A percentile compares a stretch with the other conserved stretches of the same genome.
Conservation (phyloP, 2,329 filamentous ascomycete genomes). For the Nigrograna mackinnonii region DNA sequence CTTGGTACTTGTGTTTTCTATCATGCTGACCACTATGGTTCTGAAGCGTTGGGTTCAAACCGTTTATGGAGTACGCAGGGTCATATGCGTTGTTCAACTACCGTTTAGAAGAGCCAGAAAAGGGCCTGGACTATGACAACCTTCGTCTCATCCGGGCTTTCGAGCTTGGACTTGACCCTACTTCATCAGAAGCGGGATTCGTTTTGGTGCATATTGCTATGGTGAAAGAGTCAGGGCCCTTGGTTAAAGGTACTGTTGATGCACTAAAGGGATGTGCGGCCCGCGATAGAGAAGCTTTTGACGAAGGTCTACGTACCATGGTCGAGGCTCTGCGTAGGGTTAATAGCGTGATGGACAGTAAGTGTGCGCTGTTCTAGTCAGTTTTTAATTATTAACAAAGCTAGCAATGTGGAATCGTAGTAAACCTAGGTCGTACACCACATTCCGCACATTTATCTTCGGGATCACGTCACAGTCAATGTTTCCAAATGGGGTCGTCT, state of each 20-base stretch:
- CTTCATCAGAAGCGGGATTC: conserved; percentile 90
- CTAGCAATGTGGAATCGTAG: conserved; percentile 87
- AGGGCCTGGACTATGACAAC: conserved; percentile 61
- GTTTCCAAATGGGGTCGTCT: conserved; percentile 91
- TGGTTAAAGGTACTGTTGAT: conserved; percentile 73
- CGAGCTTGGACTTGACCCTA: conserved; percentile 83
- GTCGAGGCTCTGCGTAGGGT: conserved; percentile 69
- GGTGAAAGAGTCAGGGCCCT: conserved; percentile 80
- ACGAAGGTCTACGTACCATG: conserved; percentile 54
- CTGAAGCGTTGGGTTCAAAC: conserved; percentile 72
- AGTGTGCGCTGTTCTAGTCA: conserved; percentile 21
- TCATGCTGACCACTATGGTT: neutral
- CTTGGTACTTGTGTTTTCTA: neutral
- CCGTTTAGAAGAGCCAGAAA: conserved; percentile 58
- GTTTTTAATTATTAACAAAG: conserved; percentile 7
- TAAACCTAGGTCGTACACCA: conserved; percentile 80
- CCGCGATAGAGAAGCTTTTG: conserved; percentile 60
- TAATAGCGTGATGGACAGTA: conserved; percentile 78
- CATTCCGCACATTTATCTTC: conserved; percentile 95
- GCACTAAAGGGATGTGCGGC: conserved; percentile 59
- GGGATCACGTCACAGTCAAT: conserved; percentile 92
- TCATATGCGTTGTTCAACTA: conserved; percentile 68
- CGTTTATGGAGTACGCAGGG: conserved; percentile 85
- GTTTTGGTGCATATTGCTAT: conserved; percentile 96
- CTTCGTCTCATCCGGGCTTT: conserved; percentile 88